Conservation (phyloP, 176 grass and related monocot species). For the Eragrostis curvula region DNA sequence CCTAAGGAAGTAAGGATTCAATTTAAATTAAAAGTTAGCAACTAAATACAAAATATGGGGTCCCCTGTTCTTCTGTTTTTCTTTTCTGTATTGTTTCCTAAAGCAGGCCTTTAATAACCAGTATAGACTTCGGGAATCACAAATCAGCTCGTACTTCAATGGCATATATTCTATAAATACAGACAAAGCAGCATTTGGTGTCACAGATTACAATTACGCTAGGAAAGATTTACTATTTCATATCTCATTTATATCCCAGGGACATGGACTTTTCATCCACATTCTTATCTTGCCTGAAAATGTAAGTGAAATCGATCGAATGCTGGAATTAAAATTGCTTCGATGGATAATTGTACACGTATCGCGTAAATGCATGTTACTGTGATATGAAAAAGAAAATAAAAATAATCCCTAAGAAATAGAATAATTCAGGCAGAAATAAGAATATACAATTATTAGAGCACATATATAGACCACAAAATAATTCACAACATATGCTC, state of each 20-base stretch:
- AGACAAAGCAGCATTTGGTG: conserved; percentile 1
- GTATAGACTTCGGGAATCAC: conserved; percentile 23
- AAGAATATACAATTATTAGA: background rate
- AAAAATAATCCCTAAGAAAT: background rate
- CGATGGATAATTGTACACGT: background rate
- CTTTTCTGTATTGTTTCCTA: background rate
- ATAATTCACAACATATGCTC: conserved; percentile 1
- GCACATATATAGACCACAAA: background rate
- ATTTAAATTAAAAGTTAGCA: background rate
- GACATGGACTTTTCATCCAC: background rate
- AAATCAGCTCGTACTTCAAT: background rate
- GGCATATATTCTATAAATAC: background rate
- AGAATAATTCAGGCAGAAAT: background rate
- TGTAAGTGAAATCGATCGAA: background rate
- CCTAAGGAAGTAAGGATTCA: background rate
- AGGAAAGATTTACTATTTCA: background rate
- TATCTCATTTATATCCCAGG: no score
- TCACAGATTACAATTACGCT: background rate
- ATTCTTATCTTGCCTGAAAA: background rate
- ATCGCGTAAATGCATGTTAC: background rate
- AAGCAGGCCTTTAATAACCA: conserved; percentile 3
- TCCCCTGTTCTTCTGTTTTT: background rate
- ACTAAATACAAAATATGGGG: background rate
- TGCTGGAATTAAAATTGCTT: background rate
- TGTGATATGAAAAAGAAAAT: background rate